phyloP scores from a whole-genome alignment of 2,329 filamentous ascomycete species.

The Bertia moriformis region DNA sequence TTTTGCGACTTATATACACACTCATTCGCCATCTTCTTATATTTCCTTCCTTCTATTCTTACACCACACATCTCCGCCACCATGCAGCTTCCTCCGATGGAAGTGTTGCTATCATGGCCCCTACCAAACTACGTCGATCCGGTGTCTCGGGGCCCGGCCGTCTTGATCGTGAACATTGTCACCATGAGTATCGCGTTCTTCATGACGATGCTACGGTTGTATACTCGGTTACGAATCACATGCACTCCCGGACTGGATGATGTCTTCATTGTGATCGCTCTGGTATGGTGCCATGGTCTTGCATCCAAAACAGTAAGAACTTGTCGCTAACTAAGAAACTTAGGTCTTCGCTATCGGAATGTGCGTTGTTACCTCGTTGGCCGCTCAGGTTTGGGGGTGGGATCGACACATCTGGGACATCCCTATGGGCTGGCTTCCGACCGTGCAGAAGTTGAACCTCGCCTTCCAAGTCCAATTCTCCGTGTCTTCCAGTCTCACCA shows the following conservation, averaged over 20 bases:
- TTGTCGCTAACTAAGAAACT: slow-evolving; percentile 4
- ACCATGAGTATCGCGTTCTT: slow-evolving; percentile 21
- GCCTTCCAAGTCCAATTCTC: slow-evolving; percentile 19
- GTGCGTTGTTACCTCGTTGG: slow-evolving; percentile 14
- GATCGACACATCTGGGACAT: slow-evolving; percentile 25
- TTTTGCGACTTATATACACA: too few relatives aligned
- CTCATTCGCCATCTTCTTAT: too few relatives aligned
- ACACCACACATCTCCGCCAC: not conserved
- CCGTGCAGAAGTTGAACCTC: slow-evolving; percentile 18
- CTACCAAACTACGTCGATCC: slow-evolving; percentile 29
- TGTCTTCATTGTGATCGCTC: slow-evolving; percentile 23
- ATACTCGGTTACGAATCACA: slow-evolving; percentile 25
- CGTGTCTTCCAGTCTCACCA: slow-evolving; percentile 15
- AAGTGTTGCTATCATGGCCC: slow-evolving; percentile 26
- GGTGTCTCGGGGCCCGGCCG: slow-evolving; percentile 22
- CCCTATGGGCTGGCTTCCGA: slow-evolving; percentile 10
- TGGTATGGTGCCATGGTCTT: slow-evolving; percentile 19
- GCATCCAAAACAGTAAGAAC: not conserved
- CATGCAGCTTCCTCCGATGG: slow-evolving; percentile 22
- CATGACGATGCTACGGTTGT: slow-evolving; percentile 25
- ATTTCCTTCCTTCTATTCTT: too few relatives aligned
- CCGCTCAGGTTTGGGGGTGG: slow-evolving; percentile 16
- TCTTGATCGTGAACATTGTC: slow-evolving; percentile 23
- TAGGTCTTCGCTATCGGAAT: slow-evolving; percentile 18
- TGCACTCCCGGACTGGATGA: slow-evolving; percentile 30